Evolutionary conservation across 2,329 filamentous ascomycete genomes (phyloP), one percentile per base, ranked within the genome.

Genomic region (Fusarium cicatricum): DNA sequence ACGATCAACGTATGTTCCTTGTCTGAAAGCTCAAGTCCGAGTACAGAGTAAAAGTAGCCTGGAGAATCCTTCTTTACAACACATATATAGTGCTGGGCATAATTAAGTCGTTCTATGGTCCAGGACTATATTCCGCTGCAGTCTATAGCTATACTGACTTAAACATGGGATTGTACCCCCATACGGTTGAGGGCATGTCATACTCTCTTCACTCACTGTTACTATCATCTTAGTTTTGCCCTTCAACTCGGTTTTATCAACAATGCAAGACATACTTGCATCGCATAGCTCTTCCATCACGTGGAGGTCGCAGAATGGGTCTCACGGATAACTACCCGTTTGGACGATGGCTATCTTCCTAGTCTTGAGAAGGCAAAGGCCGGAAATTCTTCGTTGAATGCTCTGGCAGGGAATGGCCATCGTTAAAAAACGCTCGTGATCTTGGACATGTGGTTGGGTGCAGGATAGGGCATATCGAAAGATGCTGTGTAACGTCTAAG

Each of bases 291-390:
- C 8, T 2, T 29, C 37, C 50, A 52, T 64, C 58, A 62, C 60
- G 62, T 65, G 60, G 46, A 59, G 60, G 58, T 52, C 47, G 57
- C 58, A 64, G 43, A 59, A 62, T 19, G 41, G 62, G 59, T 53
- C 59, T 57, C 36, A 29, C 48, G 41, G 50, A 21, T 51, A 31
- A 21, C 34, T 39, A 44, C 38, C 45, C 38, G 55, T 50, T 39
- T 47, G 42, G 49, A 38, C 14, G 3, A 53, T 39, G n/a, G 11
- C 17, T 8, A 10, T 45, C 29, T 26, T 31, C 14, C 37, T 39
- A 40, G 12, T 16, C 14, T 40, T 32, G 50, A 23, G 17, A 17
- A 41, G 16, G 15, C 6, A 34, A 9, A 19, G 14, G 5, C 16
- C 28, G 11, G 34, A 43, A 43, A 37, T 17, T n/a, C 17, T 33